Conservation (phyloP, 106 monocot species). For the Amphibolis antarctica region DNA sequence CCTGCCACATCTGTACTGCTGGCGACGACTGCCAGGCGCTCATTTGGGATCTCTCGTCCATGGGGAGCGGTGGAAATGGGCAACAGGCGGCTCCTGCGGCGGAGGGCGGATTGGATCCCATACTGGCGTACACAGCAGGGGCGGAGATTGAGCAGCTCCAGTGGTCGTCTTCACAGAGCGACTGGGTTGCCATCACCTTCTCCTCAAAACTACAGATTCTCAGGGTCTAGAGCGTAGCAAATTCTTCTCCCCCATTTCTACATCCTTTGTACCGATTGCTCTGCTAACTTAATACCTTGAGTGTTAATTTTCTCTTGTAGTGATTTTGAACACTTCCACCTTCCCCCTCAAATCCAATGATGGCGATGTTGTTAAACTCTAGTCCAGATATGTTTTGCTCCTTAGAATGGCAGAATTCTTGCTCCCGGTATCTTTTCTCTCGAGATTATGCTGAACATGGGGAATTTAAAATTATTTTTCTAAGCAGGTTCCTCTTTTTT, state of each 20-base stretch:
- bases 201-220: slow-evolving; percentile 81
- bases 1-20: slow-evolving; percentile 96
- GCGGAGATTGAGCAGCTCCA: slow-evolving; percentile 98
- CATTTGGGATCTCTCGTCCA: slow-evolving; percentile 92
- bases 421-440: too few species aligned
- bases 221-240: slow-evolving; percentile 39
- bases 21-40: slow-evolving; percentile 92
- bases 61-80: slow-evolving; percentile 34
- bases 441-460: too few species aligned
- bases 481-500: too few species aligned
- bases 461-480: too few species aligned
- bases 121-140: slow-evolving; percentile 76
- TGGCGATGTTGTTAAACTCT: too few species aligned
- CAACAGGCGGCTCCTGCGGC: slow-evolving; percentile 6
- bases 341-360: too few species aligned
- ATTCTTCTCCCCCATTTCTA: not conserved
- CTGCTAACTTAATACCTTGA: too few species aligned
- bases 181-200: slow-evolving; percentile 97
- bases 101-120: slow-evolving; percentile 81
- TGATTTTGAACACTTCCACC: too few species aligned
- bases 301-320: too few species aligned
- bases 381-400: too few species aligned
- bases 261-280: too few species aligned
- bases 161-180: slow-evolving; percentile 92
- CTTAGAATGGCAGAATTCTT: too few species aligned